Base-by-base conservation (phyloP, 2,329 filamentous ascomycete species). In the Ophioceras dolichostomum region DNA sequence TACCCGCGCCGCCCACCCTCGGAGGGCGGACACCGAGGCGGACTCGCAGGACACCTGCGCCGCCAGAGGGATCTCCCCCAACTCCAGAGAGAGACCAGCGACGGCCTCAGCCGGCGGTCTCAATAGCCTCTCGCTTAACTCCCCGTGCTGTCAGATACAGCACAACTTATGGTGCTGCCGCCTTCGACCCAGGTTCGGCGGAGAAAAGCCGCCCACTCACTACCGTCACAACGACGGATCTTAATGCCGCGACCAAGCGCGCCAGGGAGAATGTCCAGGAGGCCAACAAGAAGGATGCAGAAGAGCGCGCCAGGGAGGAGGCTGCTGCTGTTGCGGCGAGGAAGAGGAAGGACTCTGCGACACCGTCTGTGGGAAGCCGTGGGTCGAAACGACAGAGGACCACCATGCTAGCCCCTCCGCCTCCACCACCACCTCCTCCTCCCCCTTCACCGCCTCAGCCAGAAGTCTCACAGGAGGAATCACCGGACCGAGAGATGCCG, bases 151-250 rank as follows among this genome's bases (percentile, higher is more conserved):
- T 32, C 17, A 37, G 30, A 21, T n/a, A 18, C 27, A 37, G 36
- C 36, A 32, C 36, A 12, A 37, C 32, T 14, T 37, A 37, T 18
- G 36, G 36, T 10, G 20, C 36, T 10, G 19, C 30, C 14, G 20
- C 21, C 14, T 37, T 37, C 22, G n/a, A 28, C 18, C 7, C 35
- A 4, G 20, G 16, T 20, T 30, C 35, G 8, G 14, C 20, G 4
- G 35, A 37, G 26, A 29, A 31, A 17, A 34, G 10, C 20, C 35
- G 24, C 27, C 21, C 27, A 18, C 31, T 21, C 35, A 28, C n/a
- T n/a, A n/a, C 26, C 27, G 22, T 43, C 28, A 45, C 46, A 20
- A 39, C 40, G 10, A 47, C 47, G 40, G 45, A 45, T 39, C 41
- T 49, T 2, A 32, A 38, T n/a, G 45, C 40, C 22, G 46, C 46